A percentile compares a stretch with the other conserved stretches of the same genome.
Evolutionary conservation across 2,329 filamentous ascomycete genomes (phyloP).

Genomic region (Neospermospora avenae): DNA sequence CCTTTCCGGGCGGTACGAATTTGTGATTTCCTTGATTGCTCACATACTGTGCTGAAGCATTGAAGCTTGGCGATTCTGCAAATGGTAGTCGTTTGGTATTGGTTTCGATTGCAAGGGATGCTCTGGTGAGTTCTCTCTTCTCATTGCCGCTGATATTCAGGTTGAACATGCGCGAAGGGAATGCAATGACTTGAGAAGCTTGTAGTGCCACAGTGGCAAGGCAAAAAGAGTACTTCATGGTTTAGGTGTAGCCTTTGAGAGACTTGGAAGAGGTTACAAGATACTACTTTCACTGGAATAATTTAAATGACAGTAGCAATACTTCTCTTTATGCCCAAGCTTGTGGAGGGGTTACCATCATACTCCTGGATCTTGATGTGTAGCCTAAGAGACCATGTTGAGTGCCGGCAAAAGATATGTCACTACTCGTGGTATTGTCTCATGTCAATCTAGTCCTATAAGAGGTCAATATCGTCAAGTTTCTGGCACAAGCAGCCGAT

Average conservation of each 20-base stretch:
- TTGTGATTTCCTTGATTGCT: conserved; percentile 21
- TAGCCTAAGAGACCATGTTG: no score
- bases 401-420: no score
- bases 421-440: no score
- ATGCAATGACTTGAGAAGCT: conserved; percentile 14
- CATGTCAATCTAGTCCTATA: no score
- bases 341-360: background rate
- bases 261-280: background rate
- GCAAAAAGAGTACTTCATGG: conserved; percentile 20
- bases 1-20: conserved; percentile 19
- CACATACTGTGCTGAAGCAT: conserved; percentile 25
- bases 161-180: conserved; percentile 26
- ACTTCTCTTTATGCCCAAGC: background rate
- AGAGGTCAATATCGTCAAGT: no score
- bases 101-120: conserved; percentile 19
- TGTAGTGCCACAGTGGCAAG: conserved; percentile 11
- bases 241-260: background rate
- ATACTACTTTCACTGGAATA: background rate
- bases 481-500: no score
- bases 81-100: conserved; percentile 10
- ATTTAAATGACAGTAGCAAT: no score
- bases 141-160: conserved; percentile 19
- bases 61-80: conserved; percentile 15
- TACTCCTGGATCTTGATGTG: no score
- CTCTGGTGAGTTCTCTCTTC: conserved; percentile 16